Percentiles rank a stretch among this genome's conserved stretches.
These are phyloP conservation scores for Aspergillus spinulosporus DNA, from an alignment of 2,329 filamentous ascomycete species.

Conservation along the genomic window DNA sequence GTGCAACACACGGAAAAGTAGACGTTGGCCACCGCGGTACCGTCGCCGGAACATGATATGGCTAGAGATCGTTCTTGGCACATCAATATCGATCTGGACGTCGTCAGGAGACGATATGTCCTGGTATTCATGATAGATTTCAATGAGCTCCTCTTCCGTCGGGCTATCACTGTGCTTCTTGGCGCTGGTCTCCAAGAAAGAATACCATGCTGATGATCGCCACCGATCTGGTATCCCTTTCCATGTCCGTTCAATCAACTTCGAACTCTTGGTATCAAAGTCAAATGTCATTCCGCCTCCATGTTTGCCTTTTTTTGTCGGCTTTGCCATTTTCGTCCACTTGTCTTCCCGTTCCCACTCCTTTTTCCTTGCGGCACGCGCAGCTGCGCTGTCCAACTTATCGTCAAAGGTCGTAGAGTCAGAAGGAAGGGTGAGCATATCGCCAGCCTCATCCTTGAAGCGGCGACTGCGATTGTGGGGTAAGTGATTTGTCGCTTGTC, in stretches of 20 bases:
- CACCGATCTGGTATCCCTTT: conserved; percentile 97
- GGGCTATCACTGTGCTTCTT: conserved; percentile 62
- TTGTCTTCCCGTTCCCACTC: conserved; percentile 65
- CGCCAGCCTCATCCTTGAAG: conserved; percentile 59
- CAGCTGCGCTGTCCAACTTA: conserved; percentile 49
- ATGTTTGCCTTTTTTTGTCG: conserved; percentile 45
- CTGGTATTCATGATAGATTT: conserved; percentile 71
- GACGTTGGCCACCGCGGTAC: conserved; percentile 86
- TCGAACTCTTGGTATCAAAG: conserved; percentile 79
- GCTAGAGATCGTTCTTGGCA: conserved; percentile 87
- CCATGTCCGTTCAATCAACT: conserved; percentile 89
- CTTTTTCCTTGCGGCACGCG: conserved; percentile 55
- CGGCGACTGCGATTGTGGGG: conserved; percentile 57
- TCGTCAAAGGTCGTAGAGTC: conserved; percentile 51
- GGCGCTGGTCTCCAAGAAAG: conserved; percentile 79
- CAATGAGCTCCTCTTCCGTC: conserved; percentile 70
- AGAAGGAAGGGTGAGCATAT: conserved; percentile 64
- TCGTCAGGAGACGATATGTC: conserved; percentile 79
- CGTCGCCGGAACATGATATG: conserved; percentile 96
- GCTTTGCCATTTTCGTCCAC: conserved; percentile 66
- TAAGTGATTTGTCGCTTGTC: conserved; percentile 54
- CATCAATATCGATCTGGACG: conserved; percentile 94
- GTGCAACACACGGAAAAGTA: conserved; percentile 90
- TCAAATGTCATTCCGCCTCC: conserved; percentile 68
- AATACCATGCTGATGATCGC: conserved; percentile 91